These are phyloP conservation scores for Polyplosphaeria fusca DNA, from an alignment of 495 filamentous ascomycete genomes.

Conservation along the genomic window DNA sequence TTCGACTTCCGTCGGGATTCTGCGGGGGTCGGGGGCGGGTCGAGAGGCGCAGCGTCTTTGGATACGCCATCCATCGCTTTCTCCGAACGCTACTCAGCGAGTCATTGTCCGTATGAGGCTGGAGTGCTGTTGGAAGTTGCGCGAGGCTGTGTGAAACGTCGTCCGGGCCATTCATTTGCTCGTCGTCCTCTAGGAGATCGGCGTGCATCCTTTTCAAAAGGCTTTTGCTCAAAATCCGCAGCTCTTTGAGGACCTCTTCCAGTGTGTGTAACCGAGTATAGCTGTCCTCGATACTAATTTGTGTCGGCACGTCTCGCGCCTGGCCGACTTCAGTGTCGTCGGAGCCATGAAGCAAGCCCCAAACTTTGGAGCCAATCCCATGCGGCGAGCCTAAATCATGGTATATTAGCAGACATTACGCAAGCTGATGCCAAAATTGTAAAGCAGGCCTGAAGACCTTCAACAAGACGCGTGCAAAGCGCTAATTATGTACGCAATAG, in stretches of 20 bases:
- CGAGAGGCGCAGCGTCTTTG: slow-evolving; percentile 71
- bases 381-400: no score
- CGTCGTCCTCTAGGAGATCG: slow-evolving; percentile 63
- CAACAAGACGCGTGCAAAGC: no score
- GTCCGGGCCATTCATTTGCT: slow-evolving; percentile 3
- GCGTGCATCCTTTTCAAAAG: slow-evolving; percentile 73
- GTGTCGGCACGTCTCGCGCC: slow-evolving; percentile 69
- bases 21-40: slow-evolving; percentile 63
- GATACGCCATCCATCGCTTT: slow-evolving; percentile 64
- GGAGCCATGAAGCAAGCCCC: slow-evolving; percentile 60
- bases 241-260: slow-evolving; percentile 59
- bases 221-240: slow-evolving; percentile 61
- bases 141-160: neutral
- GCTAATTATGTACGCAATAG: no score
- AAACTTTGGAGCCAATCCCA: slow-evolving; percentile 63
- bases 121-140: no score
- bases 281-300: slow-evolving; percentile 93
- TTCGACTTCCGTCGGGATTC: slow-evolving; percentile 51
- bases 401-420: no score
- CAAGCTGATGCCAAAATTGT: no score
- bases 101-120: neutral
- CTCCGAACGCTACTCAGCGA: neutral
- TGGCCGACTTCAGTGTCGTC: slow-evolving; percentile 66
- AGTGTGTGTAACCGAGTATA: slow-evolving; percentile 66
- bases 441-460: no score